Base-by-base conservation (phyloP, 2,329 filamentous ascomycete species). In the Colletotrichum scovillei region DNA sequence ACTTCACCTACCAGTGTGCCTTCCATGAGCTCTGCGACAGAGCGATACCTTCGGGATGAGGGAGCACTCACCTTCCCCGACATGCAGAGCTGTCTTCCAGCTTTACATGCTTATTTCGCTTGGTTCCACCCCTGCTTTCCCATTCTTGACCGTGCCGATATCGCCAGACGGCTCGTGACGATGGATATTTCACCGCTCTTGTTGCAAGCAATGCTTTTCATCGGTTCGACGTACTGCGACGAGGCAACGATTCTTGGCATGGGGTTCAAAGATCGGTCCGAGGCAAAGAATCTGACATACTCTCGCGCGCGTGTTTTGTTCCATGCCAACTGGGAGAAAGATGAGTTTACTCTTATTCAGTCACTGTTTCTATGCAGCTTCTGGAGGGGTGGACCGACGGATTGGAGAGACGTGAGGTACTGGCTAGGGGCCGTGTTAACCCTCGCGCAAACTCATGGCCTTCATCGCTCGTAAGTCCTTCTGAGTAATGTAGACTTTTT, bases 101-200 rank as follows among this genome's bases (percentile, higher is more conserved):
- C 75, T 2, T 76, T 90, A 0, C 80, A 84, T 22, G 87, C 88
- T 0, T 90, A 89, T 78, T 90, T 90, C 67, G 80, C 82, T 26
- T 88, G 87, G 84, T 90, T 89, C 65, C 88, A 90, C 74, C 87
- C 88, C 0, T 87, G 86, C 67, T 90, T 89, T 60, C 87, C 88
- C 0, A 83, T 90, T 14, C 75, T 90, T 0, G 87, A 90, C 74
- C 83, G 86, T 4, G 79, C 80, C 1, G 83, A 84, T 0, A 79
- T 88, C 9, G 81, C 84, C 67, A 77, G 79, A 2, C 79, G 80
- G 2, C 84, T 87, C 52, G 78, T 78, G 8, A 79, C 81, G 11
- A 82, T 83, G 11, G 82, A 79, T 1, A 80, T 89, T 2, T 88
- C 88, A 4, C 86, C 84, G 1, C 80, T 89, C 3, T 78, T 90